Conservation (phyloP, 176 grass and related monocot species). For the Cenchrus americanus region DNA sequence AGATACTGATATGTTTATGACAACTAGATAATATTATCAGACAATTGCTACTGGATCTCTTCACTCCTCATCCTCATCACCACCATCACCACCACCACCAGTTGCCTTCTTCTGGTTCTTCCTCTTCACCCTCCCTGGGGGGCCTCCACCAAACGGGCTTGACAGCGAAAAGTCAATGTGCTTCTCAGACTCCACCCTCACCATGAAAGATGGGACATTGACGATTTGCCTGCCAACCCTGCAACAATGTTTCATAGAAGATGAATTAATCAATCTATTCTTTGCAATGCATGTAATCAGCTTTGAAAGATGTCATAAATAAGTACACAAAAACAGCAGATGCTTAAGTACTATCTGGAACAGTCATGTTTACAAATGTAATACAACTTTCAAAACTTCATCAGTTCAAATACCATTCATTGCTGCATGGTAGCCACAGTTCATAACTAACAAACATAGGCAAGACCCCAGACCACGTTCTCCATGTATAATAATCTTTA, state of each 20-base stretch:
- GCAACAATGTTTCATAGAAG: neutral
- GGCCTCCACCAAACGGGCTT: constrained; percentile 68
- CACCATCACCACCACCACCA: constrained; percentile 20
- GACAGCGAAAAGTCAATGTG: constrained; percentile 75
- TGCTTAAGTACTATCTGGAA: too few relatives aligned
- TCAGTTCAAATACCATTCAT: neutral
- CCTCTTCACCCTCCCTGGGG: constrained; percentile 61
- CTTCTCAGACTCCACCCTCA: constrained; percentile 76
- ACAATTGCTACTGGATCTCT: constrained; percentile 25
- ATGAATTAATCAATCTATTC: neutral
- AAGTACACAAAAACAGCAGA: neutral
- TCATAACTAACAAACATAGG: neutral
- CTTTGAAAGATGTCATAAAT: neutral
- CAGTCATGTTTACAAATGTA: too few relatives aligned
- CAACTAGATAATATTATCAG: constrained; percentile 34
- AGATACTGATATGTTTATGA: constrained; percentile 37
- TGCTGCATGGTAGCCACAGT: neutral
- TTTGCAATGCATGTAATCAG: neutral
- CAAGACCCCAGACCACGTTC: too few relatives aligned
- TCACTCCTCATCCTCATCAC: constrained; percentile 63
- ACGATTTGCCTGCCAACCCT: constrained; percentile 82
- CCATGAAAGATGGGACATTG: constrained; percentile 75
- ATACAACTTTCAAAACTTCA: too few relatives aligned
- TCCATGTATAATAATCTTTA: neutral
- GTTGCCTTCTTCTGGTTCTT: constrained; percentile 65